phyloP scores from a whole-genome alignment of 768 basidiomycete genomes.

The Coprinellus micaceus region DNA sequence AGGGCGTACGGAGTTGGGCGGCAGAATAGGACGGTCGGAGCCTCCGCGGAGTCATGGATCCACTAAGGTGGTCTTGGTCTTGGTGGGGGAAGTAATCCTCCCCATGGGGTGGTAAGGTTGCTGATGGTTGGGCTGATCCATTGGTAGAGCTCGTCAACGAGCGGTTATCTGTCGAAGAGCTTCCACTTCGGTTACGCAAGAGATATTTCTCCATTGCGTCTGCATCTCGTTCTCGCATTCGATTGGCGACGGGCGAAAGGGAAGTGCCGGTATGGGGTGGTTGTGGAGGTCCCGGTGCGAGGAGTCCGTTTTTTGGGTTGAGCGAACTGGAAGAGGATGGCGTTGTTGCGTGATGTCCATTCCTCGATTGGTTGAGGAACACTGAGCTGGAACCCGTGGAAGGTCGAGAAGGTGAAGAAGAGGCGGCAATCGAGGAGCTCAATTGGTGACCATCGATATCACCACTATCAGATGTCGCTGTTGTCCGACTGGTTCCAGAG shows the following conservation, averaged over 20 bases:
- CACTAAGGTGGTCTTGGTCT: conserved; percentile 41
- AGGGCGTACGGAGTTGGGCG: conserved; percentile 61
- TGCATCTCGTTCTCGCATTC: conserved; percentile 80
- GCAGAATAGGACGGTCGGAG: conserved; percentile 76
- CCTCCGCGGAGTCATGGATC: conserved; percentile 56
- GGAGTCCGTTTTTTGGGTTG: conserved; percentile 30
- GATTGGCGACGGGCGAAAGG: conserved; percentile 73
- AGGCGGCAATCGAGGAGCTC: conserved; percentile 47
- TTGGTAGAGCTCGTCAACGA: conserved; percentile 54
- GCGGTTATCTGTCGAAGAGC: conserved; percentile 68
- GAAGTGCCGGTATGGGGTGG: conserved; percentile 44
- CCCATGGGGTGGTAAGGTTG: conserved; percentile 48
- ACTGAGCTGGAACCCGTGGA: conserved; percentile 43
- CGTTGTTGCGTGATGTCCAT: conserved; percentile 28
- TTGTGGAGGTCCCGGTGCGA: conserved; percentile 30
- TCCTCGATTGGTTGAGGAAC: conserved; percentile 28
- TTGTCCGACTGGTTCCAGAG: conserved; percentile 77
- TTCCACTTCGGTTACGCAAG: conserved; percentile 77
- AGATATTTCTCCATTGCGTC: conserved; percentile 87
- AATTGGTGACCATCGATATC: conserved; percentile 46
- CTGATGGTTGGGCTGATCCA: conserved; percentile 29
- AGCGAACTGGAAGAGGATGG: conserved; percentile 15
- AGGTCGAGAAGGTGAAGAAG: conserved; percentile 62
- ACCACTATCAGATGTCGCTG: conserved; percentile 70
- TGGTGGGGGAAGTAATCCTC: conserved; percentile 45